phyloP scores from a whole-genome alignment of 2,329 filamentous ascomycete genomes.

The Colletotrichum coccodes region DNA sequence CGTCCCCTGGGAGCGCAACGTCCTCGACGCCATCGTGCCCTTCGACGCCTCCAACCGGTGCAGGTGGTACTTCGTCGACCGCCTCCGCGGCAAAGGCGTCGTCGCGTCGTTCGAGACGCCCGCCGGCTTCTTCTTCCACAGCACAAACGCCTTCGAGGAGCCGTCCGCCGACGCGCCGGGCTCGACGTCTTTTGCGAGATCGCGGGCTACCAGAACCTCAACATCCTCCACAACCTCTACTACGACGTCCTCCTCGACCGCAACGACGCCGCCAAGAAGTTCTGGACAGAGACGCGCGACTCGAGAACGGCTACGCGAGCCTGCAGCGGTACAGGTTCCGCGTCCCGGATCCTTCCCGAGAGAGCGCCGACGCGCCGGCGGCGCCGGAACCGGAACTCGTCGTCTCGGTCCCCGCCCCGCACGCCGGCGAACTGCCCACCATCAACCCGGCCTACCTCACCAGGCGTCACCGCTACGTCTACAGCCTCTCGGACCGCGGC shows the following conservation, averaged over 20 bases:
- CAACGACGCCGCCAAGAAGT: constrained; percentile 54
- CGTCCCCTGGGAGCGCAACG: constrained; percentile 72
- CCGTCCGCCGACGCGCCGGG: constrained; percentile 39
- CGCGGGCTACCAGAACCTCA: constrained; percentile 69
- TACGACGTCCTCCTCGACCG: constrained; percentile 73
- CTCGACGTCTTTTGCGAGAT: constrained; percentile 73
- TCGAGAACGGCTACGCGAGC: constrained; percentile 46
- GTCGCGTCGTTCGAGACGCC: constrained; percentile 75
- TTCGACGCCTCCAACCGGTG: constrained; percentile 68
- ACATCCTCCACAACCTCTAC: constrained; percentile 75
- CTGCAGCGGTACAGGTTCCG: constrained; percentile 57
- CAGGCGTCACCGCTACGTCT: constrained; percentile 68
- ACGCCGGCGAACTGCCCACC: constrained; percentile 71
- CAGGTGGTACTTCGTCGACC: constrained; percentile 81
- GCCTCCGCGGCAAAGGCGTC: constrained; percentile 68
- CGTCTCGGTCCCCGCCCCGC: constrained; percentile 57
- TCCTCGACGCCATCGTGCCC: constrained; percentile 73
- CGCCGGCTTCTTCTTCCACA: constrained; percentile 83
- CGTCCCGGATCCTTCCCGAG: constrained; percentile 38
- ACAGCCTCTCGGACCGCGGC: constrained; percentile 65
- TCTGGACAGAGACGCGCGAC: constrained; percentile 52
- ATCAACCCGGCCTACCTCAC: constrained; percentile 69
- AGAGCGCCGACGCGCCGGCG: no score
- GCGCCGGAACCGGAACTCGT: constrained; percentile 17
- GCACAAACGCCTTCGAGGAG: constrained; percentile 81